These are phyloP conservation scores for Citrus hindsii DNA, from an alignment of 345 rosid genomes.

Conservation along the genomic window DNA sequence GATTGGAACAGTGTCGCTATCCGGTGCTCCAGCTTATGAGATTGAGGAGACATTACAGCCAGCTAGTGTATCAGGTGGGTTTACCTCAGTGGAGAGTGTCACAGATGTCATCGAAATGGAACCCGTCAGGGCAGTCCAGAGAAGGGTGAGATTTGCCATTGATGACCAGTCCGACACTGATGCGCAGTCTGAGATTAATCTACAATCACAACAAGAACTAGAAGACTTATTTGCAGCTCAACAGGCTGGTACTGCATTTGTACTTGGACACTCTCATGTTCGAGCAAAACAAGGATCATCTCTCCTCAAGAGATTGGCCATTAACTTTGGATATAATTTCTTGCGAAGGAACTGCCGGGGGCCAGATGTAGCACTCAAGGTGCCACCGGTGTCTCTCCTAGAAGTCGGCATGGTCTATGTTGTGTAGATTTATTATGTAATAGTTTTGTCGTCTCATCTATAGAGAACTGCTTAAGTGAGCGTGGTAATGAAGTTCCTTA, in stretches of 20 bases:
- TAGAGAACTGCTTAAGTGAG: background rate
- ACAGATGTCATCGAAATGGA: conserved; percentile 74
- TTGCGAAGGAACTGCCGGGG: conserved; percentile 91
- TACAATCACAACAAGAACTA: conserved; percentile 56
- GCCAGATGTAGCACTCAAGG: conserved; percentile 84
- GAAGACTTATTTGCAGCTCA: conserved; percentile 66
- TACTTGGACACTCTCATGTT: conserved; percentile 90
- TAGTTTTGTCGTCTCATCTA: background rate
- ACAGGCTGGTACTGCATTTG: conserved; percentile 84
- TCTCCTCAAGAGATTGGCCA: conserved; percentile 67
- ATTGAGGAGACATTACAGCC: conserved; percentile 59
- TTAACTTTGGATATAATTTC: conserved; percentile 81
- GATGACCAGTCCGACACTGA: conserved; percentile 44
- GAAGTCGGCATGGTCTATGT: conserved; percentile 99
- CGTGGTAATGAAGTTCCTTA: background rate
- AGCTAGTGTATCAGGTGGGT: conserved; percentile 68
- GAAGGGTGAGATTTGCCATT: conserved; percentile 69
- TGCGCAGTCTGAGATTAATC: conserved; percentile 21
- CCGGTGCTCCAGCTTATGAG: conserved; percentile 47
- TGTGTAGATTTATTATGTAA: conserved; percentile 30
- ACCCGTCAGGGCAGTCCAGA: conserved; percentile 23
- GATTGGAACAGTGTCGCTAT: conserved; percentile 54
- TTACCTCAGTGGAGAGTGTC: conserved; percentile 61
- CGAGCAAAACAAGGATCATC: conserved; percentile 94
- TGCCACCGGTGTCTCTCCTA: conserved; percentile 80